Conservation (phyloP, 2,329 filamentous ascomycete genomes). For the Elsinoe batatas region DNA sequence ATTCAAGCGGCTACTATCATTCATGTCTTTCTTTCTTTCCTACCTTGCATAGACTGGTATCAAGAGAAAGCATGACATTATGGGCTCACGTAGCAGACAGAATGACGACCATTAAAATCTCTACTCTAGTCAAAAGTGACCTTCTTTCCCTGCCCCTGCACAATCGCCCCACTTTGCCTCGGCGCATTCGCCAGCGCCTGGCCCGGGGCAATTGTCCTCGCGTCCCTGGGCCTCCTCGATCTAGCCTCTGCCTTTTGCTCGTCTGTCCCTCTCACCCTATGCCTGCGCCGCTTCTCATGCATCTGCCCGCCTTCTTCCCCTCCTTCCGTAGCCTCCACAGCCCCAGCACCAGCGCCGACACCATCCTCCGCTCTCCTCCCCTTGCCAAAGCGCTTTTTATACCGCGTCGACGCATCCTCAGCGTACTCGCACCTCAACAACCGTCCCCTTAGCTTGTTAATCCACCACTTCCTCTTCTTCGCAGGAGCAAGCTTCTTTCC, state of each 20-base stretch:
- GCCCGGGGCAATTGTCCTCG: constrained; percentile 35
- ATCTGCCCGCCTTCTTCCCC: constrained; percentile 19
- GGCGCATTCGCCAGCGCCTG: constrained; percentile 39
- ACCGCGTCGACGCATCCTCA: constrained; percentile 78
- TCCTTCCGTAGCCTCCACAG: constrained; percentile 19
- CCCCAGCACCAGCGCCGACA: constrained; percentile 15
- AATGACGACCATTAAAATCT: background rate
- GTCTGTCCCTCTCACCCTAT: constrained; percentile 23
- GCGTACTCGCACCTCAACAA: constrained; percentile 83
- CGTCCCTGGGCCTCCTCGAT: constrained; percentile 33
- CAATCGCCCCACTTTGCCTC: constrained; percentile 68
- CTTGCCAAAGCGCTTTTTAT: constrained; percentile 89
- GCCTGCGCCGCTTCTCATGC: constrained; percentile 14
- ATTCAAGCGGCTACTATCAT: background rate
- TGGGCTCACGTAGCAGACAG: background rate
- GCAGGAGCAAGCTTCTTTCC: constrained; percentile 33
- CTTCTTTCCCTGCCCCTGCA: constrained; percentile 70
- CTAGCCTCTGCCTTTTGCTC: constrained; percentile 25
- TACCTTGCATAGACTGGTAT: constrained; percentile 8
- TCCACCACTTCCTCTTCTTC: constrained; percentile 59
- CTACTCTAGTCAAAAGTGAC: constrained; percentile 55
- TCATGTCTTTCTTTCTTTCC: background rate
- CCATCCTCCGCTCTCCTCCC: constrained; percentile 27
- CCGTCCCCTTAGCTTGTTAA: constrained; percentile 73
- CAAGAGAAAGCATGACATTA: background rate